A percentile compares a stretch with the other conserved stretches of the same genome.
Conservation (phyloP, 179 eudicot genomes). For the Silene vulgaris region DNA sequence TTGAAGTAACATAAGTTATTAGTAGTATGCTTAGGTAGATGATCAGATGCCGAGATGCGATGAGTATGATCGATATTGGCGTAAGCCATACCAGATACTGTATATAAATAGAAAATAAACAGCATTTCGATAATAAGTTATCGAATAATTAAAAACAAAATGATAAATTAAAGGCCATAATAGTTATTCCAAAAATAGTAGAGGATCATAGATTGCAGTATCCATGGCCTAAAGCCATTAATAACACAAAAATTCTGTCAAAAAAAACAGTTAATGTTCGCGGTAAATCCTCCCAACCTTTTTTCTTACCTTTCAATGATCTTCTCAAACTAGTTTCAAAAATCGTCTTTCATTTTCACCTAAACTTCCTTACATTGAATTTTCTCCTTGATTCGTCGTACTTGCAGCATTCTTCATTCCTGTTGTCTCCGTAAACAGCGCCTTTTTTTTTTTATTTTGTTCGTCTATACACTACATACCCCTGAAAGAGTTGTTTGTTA, state of each 20-base stretch:
- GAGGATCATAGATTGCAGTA: not conserved
- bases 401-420: conserved; percentile 11
- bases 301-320: conserved; percentile 13
- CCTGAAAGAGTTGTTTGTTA: not conserved
- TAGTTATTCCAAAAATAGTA: conserved; percentile 8
- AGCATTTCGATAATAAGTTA: too few relatives aligned
- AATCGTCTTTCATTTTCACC: conserved; percentile 19
- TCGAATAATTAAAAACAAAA: too few relatives aligned
- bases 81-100: too few relatives aligned
- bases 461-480: conserved; percentile 2
- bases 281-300: conserved; percentile 37
- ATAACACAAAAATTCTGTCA: not conserved
- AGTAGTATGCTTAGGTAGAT: too few relatives aligned
- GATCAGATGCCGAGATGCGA: too few relatives aligned
- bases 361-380: conserved; percentile 34
- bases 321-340: conserved; percentile 13
- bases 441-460: conserved; percentile 9
- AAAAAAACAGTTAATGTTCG: conserved; percentile 28
- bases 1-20: too few relatives aligned
- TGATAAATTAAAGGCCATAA: not conserved
- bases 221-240: not conserved
- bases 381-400: conserved; percentile 18
- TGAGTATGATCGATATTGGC: too few relatives aligned
- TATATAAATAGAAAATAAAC: too few relatives aligned
- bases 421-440: conserved; percentile 16